Base-by-base conservation (phyloP, 176 grass and related monocot genomes). In the Triticum urartu region DNA sequence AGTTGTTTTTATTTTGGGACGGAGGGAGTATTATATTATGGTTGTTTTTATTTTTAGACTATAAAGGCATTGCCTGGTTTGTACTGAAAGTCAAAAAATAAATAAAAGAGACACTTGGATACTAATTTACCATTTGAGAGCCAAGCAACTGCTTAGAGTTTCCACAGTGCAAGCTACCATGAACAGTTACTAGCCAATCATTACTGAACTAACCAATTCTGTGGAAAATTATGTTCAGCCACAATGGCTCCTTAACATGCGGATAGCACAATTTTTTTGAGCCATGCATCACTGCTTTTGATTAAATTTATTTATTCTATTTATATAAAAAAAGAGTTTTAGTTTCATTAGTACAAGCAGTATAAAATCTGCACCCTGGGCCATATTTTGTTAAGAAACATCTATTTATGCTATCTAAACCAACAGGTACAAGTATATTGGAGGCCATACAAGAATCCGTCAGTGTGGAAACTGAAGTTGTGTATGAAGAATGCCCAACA, bases 371-470 rank as follows among this genome's bases (percentile, higher is more conserved):
- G 22, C 36, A 83, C 84, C 48, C 26, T 36, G 7, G 10, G 68
- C 26, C 28, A 64, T 83, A 50, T 26, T 43, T 25, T 79, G 74
- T 65, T 72, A 43, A 39, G 30, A 82, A 68, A 22, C 40, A 80
- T 8, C 17, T 72, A 36, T 86, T 73, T 79, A 75, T 81, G 48
- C 7, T 6, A 45, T 86, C 12, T 77, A 72, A 71, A 79, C 67
- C 59, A 85, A 78, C 85, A 99, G 92, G 94, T 68, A 96, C 92
- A 35, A 96, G 69, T 78, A 89, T 99, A 74, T 89, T 99, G 80
- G 94, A 94, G 79, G 97, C 92, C 26, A 83, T 96, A 83, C 85
- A 67, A 68, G 80, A 88, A 91, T 82, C 83, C 1, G 32, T 89
- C 33, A 92, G 87, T 78, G 52, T 67, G 35, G 87, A 91, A 85